Conservation (phyloP, 371 early-diverging fungal species). For the Dichotomocladium elegans region DNA sequence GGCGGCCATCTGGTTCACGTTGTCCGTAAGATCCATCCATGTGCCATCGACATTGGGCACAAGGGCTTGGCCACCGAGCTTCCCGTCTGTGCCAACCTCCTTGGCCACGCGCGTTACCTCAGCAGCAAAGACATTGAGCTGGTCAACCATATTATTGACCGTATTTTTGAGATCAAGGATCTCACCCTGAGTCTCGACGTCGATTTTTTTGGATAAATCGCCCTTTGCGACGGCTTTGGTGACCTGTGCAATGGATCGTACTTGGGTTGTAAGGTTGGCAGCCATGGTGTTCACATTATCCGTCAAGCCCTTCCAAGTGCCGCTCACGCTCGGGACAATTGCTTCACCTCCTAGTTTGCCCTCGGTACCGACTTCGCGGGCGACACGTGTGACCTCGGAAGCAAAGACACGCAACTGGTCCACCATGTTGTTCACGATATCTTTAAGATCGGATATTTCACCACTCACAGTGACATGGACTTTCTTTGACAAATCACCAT, state of each 20-base stretch:
- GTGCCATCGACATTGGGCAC: conserved; percentile 14
- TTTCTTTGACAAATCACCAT: conserved; percentile 54
- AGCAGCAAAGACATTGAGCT: conserved; percentile 12
- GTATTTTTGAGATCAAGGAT: conserved; percentile 17
- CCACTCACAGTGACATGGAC: conserved; percentile 58
- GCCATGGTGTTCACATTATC: conserved; percentile 42
- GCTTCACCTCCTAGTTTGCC: conserved; percentile 45
- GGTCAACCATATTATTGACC: conserved; percentile 20
- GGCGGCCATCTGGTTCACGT: conserved; percentile 20
- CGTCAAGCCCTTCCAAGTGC: conserved; percentile 36
- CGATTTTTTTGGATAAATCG: conserved; percentile 18
- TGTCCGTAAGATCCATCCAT: conserved; percentile 13
- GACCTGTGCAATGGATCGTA: conserved; percentile 40
- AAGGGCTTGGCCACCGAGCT: conserved; percentile 16
- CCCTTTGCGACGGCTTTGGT: conserved; percentile 20
- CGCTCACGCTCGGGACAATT: conserved; percentile 27
- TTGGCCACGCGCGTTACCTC: conserved; percentile 16
- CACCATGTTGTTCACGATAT: too few relatives aligned
- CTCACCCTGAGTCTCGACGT: conserved; percentile 16
- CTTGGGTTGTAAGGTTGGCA: conserved; percentile 42
- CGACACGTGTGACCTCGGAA: too few relatives aligned
- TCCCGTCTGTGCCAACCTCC: conserved; percentile 21
- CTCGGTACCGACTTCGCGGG: too few relatives aligned
- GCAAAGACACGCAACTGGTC: too few relatives aligned
- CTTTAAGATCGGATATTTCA: conserved; percentile 66